phyloP scores from a whole-genome alignment of 2,329 filamentous ascomycete genomes.

The Colletotrichum tamarilloi region DNA sequence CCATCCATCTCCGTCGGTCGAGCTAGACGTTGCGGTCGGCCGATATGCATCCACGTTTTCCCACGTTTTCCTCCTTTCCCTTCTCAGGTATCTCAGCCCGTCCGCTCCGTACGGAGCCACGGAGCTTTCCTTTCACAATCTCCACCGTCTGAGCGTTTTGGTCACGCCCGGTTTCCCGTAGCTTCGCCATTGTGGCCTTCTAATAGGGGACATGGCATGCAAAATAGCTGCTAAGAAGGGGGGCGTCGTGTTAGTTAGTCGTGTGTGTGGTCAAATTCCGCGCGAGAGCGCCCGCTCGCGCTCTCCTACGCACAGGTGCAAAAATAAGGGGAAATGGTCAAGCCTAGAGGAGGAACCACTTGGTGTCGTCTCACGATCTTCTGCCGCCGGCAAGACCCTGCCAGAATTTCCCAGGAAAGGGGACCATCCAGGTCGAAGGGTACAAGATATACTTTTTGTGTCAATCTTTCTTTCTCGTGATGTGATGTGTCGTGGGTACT shows the following conservation, averaged over 20 bases:
- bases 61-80: not conserved
- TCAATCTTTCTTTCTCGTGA: not conserved
- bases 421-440: not conserved
- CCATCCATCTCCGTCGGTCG: not conserved
- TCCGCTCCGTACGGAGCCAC: not conserved
- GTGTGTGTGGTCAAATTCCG: not conserved
- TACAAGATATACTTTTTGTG: not conserved
- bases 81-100: not conserved
- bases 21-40: not conserved
- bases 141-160: slow-evolving; percentile 29
- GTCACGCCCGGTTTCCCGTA: not conserved
- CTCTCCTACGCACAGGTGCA: not conserved
- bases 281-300: not conserved
- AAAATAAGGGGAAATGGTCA: not conserved
- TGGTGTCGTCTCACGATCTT: slow-evolving; percentile 26
- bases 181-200: not conserved
- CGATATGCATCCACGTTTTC: slow-evolving; percentile 13
- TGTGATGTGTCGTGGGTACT: not conserved
- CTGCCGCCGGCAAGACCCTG: not conserved
- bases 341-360: slow-evolving; percentile 1
- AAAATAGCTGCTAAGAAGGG: not conserved
- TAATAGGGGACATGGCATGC: not conserved
- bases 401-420: not conserved
- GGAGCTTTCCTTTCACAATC: slow-evolving; percentile 26
- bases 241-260: not conserved